Evolutionary conservation across 768 basidiomycete species (phyloP), one percentile per base, ranked within the genome.

Genomic region (Asterophora lycoperdoides): DNA sequence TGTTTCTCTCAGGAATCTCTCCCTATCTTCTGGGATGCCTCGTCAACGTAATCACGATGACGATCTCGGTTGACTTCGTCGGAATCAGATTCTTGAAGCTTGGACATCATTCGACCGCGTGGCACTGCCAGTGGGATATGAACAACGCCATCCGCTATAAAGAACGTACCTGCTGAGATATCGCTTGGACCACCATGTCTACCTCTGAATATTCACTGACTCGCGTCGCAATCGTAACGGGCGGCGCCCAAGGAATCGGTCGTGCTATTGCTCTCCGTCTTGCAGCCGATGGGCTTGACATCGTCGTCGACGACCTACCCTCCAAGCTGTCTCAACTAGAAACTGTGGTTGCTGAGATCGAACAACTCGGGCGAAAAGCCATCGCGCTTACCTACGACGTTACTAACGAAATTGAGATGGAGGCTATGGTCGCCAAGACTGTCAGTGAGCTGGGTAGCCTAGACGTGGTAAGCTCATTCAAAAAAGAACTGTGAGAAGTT

Each of bases 221-320:
- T n/a, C 41, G 41, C 9, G 30, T 32, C 11, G 41, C 41, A n/a
- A 29, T 42, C 30, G 41, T 69, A 15, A 69, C 68, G 2, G 68
- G 68, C 5, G 62, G 60, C 9, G 66, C 69, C 0, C 62, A 64
- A 46, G 69, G 68, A 20, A 65, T 70, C 19, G 69, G 69, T 13
- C 46, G 54, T 4, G 60, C 64, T 8, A 67, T 66, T 17, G 68
- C 67, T 5, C 56, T 64, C 4, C 62, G 63, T 0, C 61, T 70
- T 9, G 68, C 66, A 4, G 42, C 54, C 1, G 69, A 70, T 42
- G 69, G 69, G 8, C 55, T 64, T 9, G 56, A 64, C 43, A 59
- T 70, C 4, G 63, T 55, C 4, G 50, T 70, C 19, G 51, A 55
- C 26, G 69, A 71, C 49, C 28, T 71, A 3, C 52, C 52, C 2